These are phyloP conservation scores for Coelastrella sp. DNA, from an alignment of 139 green algal genomes.

Conservation along the genomic window DNA sequence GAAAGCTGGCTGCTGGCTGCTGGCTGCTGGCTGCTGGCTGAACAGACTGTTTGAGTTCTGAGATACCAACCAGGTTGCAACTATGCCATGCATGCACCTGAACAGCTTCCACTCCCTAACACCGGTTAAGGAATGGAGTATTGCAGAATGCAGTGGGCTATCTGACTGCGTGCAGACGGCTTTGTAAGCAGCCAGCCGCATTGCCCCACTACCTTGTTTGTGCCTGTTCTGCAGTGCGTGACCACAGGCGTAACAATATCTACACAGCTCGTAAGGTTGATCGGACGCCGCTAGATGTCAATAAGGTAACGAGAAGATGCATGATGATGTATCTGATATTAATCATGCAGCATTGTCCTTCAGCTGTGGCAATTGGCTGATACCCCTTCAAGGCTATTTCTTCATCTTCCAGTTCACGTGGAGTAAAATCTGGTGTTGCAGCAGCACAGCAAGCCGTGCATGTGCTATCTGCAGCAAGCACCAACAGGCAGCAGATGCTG, in stretches of 20 bases:
- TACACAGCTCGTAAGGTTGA: slow-evolving; percentile 60
- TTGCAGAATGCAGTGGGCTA: neutral
- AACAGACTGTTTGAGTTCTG: no score
- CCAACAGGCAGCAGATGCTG: no score
- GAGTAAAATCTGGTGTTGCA: no score
- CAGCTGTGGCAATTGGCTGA: slow-evolving; percentile 8
- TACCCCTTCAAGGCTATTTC: no score
- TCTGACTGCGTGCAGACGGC: no score
- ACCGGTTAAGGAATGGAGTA: neutral
- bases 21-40: no score
- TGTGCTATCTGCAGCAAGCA: no score
- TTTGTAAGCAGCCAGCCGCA: no score
- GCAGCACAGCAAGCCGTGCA: no score
- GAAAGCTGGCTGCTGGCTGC: no score
- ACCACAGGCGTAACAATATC: slow-evolving; percentile 64
- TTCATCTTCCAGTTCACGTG: no score
- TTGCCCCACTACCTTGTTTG: neutral
- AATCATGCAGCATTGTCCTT: neutral
- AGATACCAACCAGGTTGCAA: no score
- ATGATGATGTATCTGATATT: neutral
- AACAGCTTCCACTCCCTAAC: neutral
- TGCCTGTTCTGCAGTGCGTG: slow-evolving; percentile 37
- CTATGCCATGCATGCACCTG: neutral
- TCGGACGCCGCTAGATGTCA: slow-evolving; percentile 53
- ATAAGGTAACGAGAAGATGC: slow-evolving; percentile 51